A percentile compares a stretch with the other conserved stretches of the same genome.
These are phyloP conservation scores for Pythium folliculosum DNA, from an alignment of 352 stramenopile species.

Conservation along the genomic window DNA sequence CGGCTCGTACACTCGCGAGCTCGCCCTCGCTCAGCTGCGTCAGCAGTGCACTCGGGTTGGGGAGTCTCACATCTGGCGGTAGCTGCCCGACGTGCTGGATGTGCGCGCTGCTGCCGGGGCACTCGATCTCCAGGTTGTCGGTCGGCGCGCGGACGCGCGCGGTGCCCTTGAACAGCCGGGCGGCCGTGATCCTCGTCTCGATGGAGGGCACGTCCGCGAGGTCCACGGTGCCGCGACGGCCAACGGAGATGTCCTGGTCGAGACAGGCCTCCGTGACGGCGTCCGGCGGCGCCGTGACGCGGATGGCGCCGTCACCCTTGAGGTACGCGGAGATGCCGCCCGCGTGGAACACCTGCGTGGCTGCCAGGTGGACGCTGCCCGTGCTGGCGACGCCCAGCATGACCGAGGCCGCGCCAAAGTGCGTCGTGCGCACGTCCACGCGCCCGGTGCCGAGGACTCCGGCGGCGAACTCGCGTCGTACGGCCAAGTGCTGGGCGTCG, in stretches of 20 bases:
- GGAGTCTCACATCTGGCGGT: neutral
- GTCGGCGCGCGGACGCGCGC: neutral
- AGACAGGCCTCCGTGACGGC: neutral
- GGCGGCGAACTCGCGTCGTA: neutral
- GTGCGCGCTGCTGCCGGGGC: neutral
- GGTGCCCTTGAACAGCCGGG: neutral
- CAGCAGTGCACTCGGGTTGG: too few species aligned
- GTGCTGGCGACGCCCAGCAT: neutral
- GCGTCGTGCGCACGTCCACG: neutral
- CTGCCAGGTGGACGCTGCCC: neutral
- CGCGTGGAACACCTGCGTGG: neutral
- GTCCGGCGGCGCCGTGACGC: neutral
- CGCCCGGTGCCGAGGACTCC: neutral
- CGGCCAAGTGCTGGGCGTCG: neutral
- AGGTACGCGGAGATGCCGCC: neutral
- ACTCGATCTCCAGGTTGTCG: neutral
- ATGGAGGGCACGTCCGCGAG: neutral
- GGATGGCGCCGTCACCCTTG: neutral
- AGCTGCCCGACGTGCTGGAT: neutral
- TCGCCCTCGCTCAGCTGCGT: neutral
- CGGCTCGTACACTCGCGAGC: neutral
- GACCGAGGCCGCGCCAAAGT: neutral
- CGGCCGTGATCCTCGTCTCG: neutral
- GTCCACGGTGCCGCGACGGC: neutral
- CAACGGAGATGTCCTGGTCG: neutral